Evolutionary conservation across 2,329 filamentous ascomycete genomes (phyloP).

Genomic region (Dryadomyces quercivorus): DNA sequence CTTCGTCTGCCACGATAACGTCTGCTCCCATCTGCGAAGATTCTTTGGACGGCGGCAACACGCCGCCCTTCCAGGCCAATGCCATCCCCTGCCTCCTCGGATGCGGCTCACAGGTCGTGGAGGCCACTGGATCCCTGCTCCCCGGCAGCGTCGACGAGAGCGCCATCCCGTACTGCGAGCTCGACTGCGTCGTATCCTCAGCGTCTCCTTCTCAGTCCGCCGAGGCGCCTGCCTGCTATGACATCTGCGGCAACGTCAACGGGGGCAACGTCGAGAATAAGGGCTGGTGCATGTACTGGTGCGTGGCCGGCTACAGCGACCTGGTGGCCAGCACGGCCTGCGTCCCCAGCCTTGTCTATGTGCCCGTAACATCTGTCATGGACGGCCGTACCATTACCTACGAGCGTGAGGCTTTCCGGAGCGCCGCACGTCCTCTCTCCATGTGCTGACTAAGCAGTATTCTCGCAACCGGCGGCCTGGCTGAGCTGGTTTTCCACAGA

Average conservation of each 20-base stretch:
- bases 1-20: neutral
- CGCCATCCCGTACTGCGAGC: slow-evolving; percentile 2
- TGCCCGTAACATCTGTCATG: neutral
- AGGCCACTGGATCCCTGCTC: neutral
- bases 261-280: neutral
- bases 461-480: neutral
- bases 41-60: neutral
- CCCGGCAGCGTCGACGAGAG: neutral
- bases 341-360: neutral
- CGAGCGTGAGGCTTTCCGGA: neutral
- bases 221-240: neutral
- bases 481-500: slow-evolving; percentile 1
- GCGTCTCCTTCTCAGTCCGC: neutral
- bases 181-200: neutral
- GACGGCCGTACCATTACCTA: neutral
- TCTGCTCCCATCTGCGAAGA: slow-evolving; percentile 1
- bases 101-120: neutral
- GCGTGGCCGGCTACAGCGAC: neutral
- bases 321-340: neutral
- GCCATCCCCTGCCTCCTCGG: slow-evolving; percentile 1
- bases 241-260: neutral
- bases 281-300: slow-evolving; percentile 5
- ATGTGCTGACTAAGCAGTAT: neutral
- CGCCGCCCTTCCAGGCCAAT: neutral
- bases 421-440: too few relatives aligned